Evolutionary conservation across 2,329 filamentous ascomycete species (phyloP), one percentile per base, ranked within the genome.

Genomic region (Dothistroma septosporum): DNA sequence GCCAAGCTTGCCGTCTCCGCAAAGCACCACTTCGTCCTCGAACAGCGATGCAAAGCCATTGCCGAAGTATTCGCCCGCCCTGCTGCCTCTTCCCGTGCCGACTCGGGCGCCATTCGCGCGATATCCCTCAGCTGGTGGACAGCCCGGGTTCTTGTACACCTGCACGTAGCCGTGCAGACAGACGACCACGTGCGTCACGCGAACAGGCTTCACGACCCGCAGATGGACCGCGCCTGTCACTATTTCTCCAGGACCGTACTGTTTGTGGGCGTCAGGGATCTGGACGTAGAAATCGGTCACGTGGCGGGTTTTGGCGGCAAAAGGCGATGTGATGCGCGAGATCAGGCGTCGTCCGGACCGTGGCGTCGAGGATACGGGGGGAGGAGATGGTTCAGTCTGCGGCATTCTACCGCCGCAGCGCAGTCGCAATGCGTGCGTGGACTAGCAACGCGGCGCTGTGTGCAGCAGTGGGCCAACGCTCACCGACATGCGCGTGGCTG

Each of bases 21-120:
- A 92, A 37, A 94, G 77, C 14, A 91, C 87, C 72, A 87, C 83
- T 76, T 94, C 90, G 70, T 94, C 90, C 74, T 92, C 87, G 71
- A 93, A 94, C 50, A 94, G 78, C 47, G 88, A 88, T n/a, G 87
- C 88, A 68, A 90, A 86, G 33, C 90, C 89, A 77, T 90, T 90
- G 68, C 87, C 88, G 70, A 87, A 87, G 70, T 90, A 90, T 70
- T 75, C 78, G 55, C 79, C 78, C 49, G 74, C 70, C 67, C 77
- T 79, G 63, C 76, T 82, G 47, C 83, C 83, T 64, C 81, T 79
- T 19, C 83, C 84, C 2, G 79, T 79, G 5, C 82, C 82, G 49
- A 85, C 72, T 41, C 79, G 80, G 4, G 79, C 77, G 59, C 78
- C 75, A 62, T 78, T 77, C 49, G 70, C 76, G 35, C 81, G 79